Conservation (phyloP, 1,284 basidiomycete species). For the Boletus semigastroideus region DNA sequence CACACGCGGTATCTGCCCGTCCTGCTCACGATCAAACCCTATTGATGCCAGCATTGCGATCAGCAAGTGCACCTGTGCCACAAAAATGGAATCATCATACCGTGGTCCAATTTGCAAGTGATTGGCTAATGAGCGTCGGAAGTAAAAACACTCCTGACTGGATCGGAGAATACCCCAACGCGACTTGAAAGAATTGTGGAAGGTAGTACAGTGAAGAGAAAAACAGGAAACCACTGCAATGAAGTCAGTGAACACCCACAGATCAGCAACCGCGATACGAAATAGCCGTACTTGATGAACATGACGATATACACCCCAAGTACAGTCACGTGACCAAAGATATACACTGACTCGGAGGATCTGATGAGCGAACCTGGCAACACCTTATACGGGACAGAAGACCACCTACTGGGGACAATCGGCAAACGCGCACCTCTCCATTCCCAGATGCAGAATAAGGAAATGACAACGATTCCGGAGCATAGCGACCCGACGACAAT, state of each 20-base stretch:
- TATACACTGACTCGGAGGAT: slow-evolving; percentile 58
- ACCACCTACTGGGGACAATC: slow-evolving; percentile 61
- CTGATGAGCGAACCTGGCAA: neutral
- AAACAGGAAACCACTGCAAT: slow-evolving; percentile 53
- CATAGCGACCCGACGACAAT: slow-evolving; percentile 62
- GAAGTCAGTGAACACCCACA: neutral
- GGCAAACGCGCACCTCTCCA: slow-evolving; percentile 68
- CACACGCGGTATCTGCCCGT: slow-evolving; percentile 66
- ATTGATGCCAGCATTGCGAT: slow-evolving; percentile 5
- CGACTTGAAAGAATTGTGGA: slow-evolving; percentile 76
- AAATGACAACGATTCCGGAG: slow-evolving; percentile 54
- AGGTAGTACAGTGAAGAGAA: slow-evolving; percentile 64
- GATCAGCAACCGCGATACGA: neutral
- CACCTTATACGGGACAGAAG: neutral
- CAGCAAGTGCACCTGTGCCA: neutral
- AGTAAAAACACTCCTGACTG: slow-evolving; percentile 34
- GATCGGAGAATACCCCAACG: slow-evolving; percentile 46
- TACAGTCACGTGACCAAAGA: slow-evolving; percentile 72
- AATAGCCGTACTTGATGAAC: slow-evolving; percentile 54
- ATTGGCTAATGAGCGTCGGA: slow-evolving; percentile 52
- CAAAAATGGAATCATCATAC: slow-evolving; percentile 39
- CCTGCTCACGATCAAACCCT: slow-evolving; percentile 62
- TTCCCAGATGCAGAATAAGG: slow-evolving; percentile 70
- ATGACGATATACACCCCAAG: slow-evolving; percentile 67
- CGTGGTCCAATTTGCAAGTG: slow-evolving; percentile 53